Evolutionary conservation across 2,329 filamentous ascomycete species (phyloP).

Genomic region (Zymoseptoria pseudotritici): DNA sequence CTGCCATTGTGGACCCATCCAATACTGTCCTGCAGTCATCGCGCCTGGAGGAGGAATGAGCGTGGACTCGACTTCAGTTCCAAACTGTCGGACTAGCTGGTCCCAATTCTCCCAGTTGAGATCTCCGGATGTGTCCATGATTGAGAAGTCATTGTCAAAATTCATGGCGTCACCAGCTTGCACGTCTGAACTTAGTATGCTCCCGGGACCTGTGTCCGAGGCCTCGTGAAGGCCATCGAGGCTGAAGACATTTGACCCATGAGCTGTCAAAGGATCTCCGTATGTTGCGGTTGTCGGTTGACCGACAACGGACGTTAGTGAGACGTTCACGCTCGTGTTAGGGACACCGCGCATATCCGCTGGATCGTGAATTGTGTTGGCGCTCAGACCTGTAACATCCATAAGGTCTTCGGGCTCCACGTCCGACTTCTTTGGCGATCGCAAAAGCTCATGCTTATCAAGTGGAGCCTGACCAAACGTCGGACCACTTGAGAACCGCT

Average conservation of each 20-base stretch:
- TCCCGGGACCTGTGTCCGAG: background rate
- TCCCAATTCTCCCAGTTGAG: constrained; percentile 45
- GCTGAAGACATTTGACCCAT: constrained; percentile 12
- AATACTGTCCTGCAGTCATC: constrained; percentile 1
- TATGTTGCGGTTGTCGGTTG: background rate
- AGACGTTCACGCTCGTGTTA: background rate
- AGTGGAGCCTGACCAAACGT: constrained; percentile 26
- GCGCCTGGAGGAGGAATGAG: constrained; percentile 2
- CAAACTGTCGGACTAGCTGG: constrained; percentile 41
- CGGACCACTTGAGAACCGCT: constrained; percentile 27
- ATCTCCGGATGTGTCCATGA: constrained; percentile 33
- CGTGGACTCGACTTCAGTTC: constrained; percentile 33
- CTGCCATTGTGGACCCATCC: background rate
- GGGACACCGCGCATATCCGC: background rate
- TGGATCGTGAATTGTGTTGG: constrained; percentile 8
- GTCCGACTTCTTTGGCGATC: constrained; percentile 22
- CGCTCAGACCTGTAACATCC: constrained; percentile 5
- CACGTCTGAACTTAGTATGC: background rate
- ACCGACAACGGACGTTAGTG: background rate
- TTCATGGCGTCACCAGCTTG: constrained; percentile 9
- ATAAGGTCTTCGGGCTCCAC: constrained; percentile 12
- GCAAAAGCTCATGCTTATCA: constrained; percentile 28
- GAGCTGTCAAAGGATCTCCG: constrained; percentile 1
- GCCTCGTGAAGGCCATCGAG: constrained; percentile 11
- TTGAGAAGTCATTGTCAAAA: constrained; percentile 16